Percentiles rank a stretch among this genome's conserved stretches.
phyloP scores from a whole-genome alignment of 2,329 filamentous ascomycete species.

The Scedosporium minutisporum region DNA sequence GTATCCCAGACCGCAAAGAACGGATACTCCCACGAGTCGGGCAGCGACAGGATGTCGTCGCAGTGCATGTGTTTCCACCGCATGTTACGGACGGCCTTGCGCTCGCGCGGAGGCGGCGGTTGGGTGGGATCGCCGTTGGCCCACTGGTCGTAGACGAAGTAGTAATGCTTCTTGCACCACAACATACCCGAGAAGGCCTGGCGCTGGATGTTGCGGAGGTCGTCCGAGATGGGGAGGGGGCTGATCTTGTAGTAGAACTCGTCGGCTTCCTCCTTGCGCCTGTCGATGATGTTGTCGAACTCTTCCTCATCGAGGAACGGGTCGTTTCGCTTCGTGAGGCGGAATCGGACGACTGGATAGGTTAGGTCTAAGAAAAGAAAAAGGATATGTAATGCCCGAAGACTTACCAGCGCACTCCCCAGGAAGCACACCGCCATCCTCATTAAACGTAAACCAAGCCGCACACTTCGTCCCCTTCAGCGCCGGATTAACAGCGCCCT shows the following conservation, averaged over 20 bases:
- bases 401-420: conserved; percentile 81
- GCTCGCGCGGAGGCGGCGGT: conserved; percentile 71
- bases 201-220: conserved; percentile 87
- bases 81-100: conserved; percentile 74
- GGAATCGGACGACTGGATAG: conserved; percentile 73
- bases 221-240: conserved; percentile 85
- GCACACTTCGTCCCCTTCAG: conserved; percentile 77
- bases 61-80: conserved; percentile 94
- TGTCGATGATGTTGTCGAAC: conserved; percentile 85
- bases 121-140: conserved; percentile 85
- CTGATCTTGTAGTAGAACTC: conserved; percentile 94
- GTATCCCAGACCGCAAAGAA: conserved; percentile 98
- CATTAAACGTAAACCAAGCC: conserved; percentile 87
- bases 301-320: conserved; percentile 83
- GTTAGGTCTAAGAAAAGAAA: conserved; percentile 13
- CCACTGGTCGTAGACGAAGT: conserved; percentile 98
- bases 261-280: conserved; percentile 79
- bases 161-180: conserved; percentile 96
- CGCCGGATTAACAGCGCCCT: conserved; percentile 71
- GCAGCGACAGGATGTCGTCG: conserved; percentile 94
- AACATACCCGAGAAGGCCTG: conserved; percentile 95
- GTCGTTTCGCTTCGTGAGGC: conserved; percentile 66
- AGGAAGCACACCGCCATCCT: conserved; percentile 75
- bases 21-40: conserved; percentile 96
- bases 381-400: conserved; percentile 26